These are phyloP conservation scores for Lactarius akahatsu DNA, from an alignment of 768 basidiomycete genomes.

Conservation along the genomic window DNA sequence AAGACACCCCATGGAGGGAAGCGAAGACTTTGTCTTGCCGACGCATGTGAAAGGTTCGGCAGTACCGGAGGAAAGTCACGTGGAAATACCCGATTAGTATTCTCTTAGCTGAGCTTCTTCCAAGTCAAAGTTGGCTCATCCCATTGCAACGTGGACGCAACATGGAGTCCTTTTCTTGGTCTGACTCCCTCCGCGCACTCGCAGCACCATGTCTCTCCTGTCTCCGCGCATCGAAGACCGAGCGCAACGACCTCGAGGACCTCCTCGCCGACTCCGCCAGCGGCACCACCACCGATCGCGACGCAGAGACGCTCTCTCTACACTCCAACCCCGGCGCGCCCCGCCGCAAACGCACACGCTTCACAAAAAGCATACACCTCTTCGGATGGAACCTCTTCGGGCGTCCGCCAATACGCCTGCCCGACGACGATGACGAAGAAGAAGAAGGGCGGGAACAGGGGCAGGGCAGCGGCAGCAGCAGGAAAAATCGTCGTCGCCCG, in stretches of 20 bases:
- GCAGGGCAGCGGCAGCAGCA: background rate
- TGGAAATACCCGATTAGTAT: background rate
- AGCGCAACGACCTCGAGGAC: constrained; percentile 46
- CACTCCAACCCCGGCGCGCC: constrained; percentile 57
- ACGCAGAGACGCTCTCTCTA: constrained; percentile 62
- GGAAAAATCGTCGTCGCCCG: constrained; percentile 8
- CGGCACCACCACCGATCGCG: constrained; percentile 43
- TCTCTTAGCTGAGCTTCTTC: background rate
- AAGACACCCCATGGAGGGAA: no score
- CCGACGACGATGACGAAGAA: constrained; percentile 52
- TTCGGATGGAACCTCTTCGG: constrained; percentile 73
- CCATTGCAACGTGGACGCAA: constrained; percentile 18
- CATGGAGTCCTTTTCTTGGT: constrained; percentile 58
- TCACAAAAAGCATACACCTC: constrained; percentile 47
- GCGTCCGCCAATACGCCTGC: constrained; percentile 57
- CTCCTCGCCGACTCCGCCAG: constrained; percentile 46
- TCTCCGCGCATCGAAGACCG: constrained; percentile 37
- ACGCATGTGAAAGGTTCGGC: background rate
- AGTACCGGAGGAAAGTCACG: background rate
- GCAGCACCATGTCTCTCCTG: constrained; percentile 61
- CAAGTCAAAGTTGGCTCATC: background rate
- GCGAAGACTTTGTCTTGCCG: background rate
- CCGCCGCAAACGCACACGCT: constrained; percentile 28
- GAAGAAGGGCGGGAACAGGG: constrained; percentile 3
- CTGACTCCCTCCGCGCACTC: constrained; percentile 58